Percentiles rank a stretch among this genome's conserved stretches.
Evolutionary conservation across 1,284 basidiomycete genomes (phyloP).

Genomic region (Cystobasidium sp.): DNA sequence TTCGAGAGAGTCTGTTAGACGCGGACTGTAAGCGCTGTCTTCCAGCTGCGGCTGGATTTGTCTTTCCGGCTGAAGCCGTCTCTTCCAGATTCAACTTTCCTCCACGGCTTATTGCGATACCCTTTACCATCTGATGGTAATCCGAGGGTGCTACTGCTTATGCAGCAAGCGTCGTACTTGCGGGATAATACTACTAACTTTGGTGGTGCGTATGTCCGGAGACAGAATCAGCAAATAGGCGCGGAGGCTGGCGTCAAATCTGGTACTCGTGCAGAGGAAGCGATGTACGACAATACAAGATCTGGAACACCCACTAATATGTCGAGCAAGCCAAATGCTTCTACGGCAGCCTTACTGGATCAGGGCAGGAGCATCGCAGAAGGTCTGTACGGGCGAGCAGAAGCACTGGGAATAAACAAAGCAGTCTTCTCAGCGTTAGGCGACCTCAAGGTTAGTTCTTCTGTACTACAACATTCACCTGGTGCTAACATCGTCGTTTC

Average conservation of each 20-base stretch:
- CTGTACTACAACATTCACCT: not conserved
- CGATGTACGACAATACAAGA: constrained; percentile 14
- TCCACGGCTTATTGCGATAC: constrained; percentile 82
- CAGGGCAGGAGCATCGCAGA: constrained; percentile 49
- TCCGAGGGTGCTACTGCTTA: constrained; percentile 64
- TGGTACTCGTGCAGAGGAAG: constrained; percentile 35
- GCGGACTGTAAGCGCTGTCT: constrained; percentile 58
- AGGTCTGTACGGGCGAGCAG: constrained; percentile 50
- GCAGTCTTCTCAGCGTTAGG: constrained; percentile 48
- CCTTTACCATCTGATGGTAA: constrained; percentile 60
- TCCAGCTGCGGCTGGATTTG: not conserved
- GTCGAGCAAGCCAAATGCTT: not conserved
- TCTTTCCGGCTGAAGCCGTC: not conserved
- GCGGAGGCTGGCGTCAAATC: constrained; percentile 24
- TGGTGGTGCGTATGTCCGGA: constrained; percentile 37
- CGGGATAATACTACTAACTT: constrained; percentile 62
- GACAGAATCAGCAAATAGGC: constrained; percentile 46
- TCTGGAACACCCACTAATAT: not conserved
- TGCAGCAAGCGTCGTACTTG: constrained; percentile 78
- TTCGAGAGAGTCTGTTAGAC: constrained; percentile 70
- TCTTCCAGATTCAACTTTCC: constrained; percentile 68
- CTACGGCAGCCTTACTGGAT: constrained; percentile 24
- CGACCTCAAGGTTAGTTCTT: constrained; percentile 48
- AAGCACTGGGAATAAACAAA: constrained; percentile 52
- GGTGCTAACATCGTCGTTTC: not conserved